Evolutionary conservation across 495 filamentous ascomycete genomes (phyloP), one percentile per base, ranked within the genome.

Genomic region (Eremomyces bilateralis): DNA sequence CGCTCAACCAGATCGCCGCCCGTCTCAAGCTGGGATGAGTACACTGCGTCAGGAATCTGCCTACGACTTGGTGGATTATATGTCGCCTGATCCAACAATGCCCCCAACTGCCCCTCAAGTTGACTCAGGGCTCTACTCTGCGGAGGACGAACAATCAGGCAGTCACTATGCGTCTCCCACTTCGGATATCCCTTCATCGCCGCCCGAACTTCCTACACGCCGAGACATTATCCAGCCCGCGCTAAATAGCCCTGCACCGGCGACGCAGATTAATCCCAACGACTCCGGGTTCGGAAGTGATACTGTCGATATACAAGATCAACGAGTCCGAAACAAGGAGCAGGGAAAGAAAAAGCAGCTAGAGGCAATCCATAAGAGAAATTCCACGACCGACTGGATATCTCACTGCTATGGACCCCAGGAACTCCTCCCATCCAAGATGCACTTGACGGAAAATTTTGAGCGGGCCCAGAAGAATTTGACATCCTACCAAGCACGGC

Each of bases 231-330:
- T 3, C 42, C 43, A 34, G 3, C 46, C 46, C 16, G 46, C 46
- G 15, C 46, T 43, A 18, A 43, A 43, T 22, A 41, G 40, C 20
- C 34, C 46, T n/a, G n/a, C n/a, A 6, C 46, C 46, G 0, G 30
- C 43, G 4, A 31, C 44, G 13, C 12, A 17, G 10, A 38, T 41
- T 15, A 36, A 31, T 6, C 42, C 43, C 3, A 28, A 20, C 12
- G 46, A 49, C 28, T 46, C 46, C 15, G 43, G 43, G 6, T 49
- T 49, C 21, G 38, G 39, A 4, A 49, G 43, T 29, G 46, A 49
- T 28, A 29, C 37, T 15, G n/a, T 33, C 25, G 6, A 8, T 32
- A 17, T 8, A 28, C 24, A 28, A 8, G 24, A 13, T 28, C 8
- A 28, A 28, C 24, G 8, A 8, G 24, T 8, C 24, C 13, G 24